phyloP scores from a whole-genome alignment of 2,329 filamentous ascomycete genomes.

The Pseudonectria buxi region DNA sequence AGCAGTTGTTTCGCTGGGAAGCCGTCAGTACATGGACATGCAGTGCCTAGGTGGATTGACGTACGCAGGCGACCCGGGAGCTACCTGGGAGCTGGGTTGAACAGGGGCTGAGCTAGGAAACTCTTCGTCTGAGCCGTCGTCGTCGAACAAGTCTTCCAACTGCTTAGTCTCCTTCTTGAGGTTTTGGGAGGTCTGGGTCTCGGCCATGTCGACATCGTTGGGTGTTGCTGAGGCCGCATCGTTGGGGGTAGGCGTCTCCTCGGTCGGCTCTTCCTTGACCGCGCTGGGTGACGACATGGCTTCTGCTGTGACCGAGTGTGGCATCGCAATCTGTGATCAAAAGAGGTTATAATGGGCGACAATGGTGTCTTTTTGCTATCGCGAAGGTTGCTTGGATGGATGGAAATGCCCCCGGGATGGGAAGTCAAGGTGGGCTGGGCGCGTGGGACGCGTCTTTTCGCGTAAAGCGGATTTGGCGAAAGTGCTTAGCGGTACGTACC shows the following conservation, averaged over 20 bases:
- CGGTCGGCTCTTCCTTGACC: constrained; percentile 22
- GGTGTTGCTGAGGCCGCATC: constrained; percentile 9
- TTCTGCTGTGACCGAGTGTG: constrained; percentile 14
- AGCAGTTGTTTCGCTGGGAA: constrained; percentile 26
- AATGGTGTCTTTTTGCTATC: constrained; percentile 10
- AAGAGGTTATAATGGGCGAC: background rate
- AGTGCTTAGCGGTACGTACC: no score
- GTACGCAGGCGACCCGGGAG: constrained; percentile 40
- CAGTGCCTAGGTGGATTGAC: constrained; percentile 11
- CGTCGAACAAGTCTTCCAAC: constrained; percentile 53
- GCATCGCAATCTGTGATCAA: constrained; percentile 8
- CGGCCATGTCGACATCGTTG: constrained; percentile 15
- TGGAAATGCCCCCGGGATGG: constrained; percentile 9
- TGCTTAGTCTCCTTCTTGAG: constrained; percentile 40
- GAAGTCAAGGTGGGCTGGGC: background rate
- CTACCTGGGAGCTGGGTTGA: constrained; percentile 34
- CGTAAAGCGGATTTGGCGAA: constrained; percentile 19
- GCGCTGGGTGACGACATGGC: constrained; percentile 20
- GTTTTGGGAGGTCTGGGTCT: constrained; percentile 16
- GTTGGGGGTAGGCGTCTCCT: constrained; percentile 15
- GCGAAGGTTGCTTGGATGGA: constrained; percentile 14
- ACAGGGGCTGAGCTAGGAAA: constrained; percentile 45
- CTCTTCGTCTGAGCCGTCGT: constrained; percentile 55
- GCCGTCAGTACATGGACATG: constrained; percentile 5
- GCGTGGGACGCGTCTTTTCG: constrained; percentile 15